Evolutionary conservation across 768 basidiomycete species (phyloP).

Genomic region (Chalciporus chontae): DNA sequence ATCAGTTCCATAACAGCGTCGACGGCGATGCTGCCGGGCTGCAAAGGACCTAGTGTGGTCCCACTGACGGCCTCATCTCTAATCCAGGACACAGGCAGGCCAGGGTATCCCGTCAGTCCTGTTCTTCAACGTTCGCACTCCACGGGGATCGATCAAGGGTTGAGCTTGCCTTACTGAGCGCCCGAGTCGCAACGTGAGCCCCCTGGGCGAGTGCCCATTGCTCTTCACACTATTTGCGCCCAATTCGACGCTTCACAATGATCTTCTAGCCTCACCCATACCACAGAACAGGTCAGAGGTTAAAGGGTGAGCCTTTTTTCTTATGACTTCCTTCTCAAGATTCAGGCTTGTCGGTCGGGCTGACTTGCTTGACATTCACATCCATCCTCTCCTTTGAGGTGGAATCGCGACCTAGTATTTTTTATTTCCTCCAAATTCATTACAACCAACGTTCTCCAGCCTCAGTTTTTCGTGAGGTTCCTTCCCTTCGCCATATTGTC

Average conservation of each 20-base stretch:
- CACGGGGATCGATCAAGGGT: slow-evolving; percentile 5
- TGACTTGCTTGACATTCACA: neutral
- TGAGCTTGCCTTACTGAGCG: slow-evolving; percentile 17
- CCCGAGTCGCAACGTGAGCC: slow-evolving; percentile 14
- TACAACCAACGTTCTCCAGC: neutral
- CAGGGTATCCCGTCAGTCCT: slow-evolving; percentile 7
- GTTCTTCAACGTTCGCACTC: slow-evolving; percentile 2
- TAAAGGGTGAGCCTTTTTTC: slow-evolving; percentile 13
- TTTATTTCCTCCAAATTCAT: slow-evolving; percentile 3
- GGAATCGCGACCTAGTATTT: neutral
- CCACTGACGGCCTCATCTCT: slow-evolving; percentile 4
- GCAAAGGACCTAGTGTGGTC: slow-evolving; percentile 3
- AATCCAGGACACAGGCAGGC: slow-evolving; percentile 10
- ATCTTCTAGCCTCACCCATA: slow-evolving; percentile 15
- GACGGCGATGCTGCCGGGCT: slow-evolving; percentile 9
- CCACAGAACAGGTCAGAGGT: slow-evolving; percentile 10
- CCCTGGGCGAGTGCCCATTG: neutral
- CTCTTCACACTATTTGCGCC: slow-evolving; percentile 21
- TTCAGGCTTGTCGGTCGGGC: neutral
- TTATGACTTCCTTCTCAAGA: slow-evolving; percentile 1
- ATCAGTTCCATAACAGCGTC: neutral
- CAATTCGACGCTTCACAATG: slow-evolving; percentile 13
- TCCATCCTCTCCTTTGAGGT: neutral
- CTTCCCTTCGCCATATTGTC: slow-evolving; percentile 4
- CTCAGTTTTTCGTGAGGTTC: neutral